Percentiles rank a stretch among this genome's conserved stretches.
phyloP scores from a whole-genome alignment of 2,329 filamentous ascomycete species.

The Aureobasidium musti region DNA sequence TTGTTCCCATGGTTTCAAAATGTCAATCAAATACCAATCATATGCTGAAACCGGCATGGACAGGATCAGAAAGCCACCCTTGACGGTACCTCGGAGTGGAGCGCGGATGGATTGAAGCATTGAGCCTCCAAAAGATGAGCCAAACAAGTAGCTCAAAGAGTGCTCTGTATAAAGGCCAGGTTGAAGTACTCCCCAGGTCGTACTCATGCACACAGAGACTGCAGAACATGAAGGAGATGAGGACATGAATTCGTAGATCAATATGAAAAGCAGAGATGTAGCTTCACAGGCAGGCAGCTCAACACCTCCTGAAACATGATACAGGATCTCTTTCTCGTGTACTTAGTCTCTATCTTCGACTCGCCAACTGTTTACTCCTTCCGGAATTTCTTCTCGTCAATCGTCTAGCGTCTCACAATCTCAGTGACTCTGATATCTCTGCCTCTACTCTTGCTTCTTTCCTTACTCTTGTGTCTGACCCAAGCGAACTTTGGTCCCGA shows the following conservation, averaged over 20 bases:
- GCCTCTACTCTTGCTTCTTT: slow-evolving; percentile 18
- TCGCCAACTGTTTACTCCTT: no score
- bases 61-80: neutral
- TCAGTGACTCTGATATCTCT: slow-evolving; percentile 21
- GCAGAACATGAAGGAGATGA: neutral
- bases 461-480: slow-evolving; percentile 13
- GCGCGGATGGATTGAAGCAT: neutral
- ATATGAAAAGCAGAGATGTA: neutral
- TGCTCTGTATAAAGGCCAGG: neutral
- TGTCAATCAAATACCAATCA: neutral
- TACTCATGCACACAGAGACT: neutral
- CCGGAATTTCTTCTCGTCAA: neutral
- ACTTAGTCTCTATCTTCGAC: no score
- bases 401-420: slow-evolving; percentile 11
- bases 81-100: no score
- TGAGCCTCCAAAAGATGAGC: neutral
- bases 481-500: slow-evolving; percentile 17
- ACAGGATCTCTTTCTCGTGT: neutral
- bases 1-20: neutral
- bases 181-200: no score
- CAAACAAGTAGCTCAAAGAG: neutral
- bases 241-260: neutral
- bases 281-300: neutral
- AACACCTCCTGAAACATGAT: neutral
- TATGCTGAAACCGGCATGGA: neutral